Evolutionary conservation across 2,329 filamentous ascomycete genomes (phyloP).

Genomic region (Magnaporthiopsis incrustans): DNA sequence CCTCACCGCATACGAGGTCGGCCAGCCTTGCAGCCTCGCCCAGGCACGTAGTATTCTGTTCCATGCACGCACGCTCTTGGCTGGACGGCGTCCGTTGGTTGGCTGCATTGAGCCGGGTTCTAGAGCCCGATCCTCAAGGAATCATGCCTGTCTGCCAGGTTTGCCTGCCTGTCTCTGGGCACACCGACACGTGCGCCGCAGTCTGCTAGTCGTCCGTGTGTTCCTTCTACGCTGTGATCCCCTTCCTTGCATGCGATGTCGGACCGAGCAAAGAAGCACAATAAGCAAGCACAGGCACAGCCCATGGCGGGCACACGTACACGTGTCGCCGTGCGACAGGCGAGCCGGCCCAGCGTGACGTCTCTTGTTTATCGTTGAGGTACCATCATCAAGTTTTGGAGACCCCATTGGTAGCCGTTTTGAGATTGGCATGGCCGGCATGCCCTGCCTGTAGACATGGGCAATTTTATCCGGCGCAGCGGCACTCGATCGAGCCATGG

Average conservation of each 20-base stretch:
- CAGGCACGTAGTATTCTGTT: too few relatives aligned
- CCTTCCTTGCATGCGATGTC: neutral
- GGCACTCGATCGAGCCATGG: neutral
- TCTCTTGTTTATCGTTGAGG: neutral
- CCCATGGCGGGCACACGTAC: neutral
- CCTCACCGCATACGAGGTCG: too few relatives aligned
- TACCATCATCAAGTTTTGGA: too few relatives aligned
- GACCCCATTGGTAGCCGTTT: neutral
- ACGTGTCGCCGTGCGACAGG: neutral
- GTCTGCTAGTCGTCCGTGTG: neutral
- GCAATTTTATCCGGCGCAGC: neutral
- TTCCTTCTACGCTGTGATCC: neutral
- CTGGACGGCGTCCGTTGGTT: too few relatives aligned
- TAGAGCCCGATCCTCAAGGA: neutral
- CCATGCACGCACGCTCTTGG: too few relatives aligned
- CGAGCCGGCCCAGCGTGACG: neutral
- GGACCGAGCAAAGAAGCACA: neutral
- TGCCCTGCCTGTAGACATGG: neutral
- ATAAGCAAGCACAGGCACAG: neutral
- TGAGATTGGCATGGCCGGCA: neutral
- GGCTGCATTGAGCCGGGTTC: too few relatives aligned
- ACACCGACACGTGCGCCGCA: neutral
- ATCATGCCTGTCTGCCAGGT: neutral
- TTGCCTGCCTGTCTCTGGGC: neutral
- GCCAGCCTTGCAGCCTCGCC: neutral